Evolutionary conservation across 768 basidiomycete genomes (phyloP), one percentile per base, ranked within the genome.

Genomic region (Terana coerulea): DNA sequence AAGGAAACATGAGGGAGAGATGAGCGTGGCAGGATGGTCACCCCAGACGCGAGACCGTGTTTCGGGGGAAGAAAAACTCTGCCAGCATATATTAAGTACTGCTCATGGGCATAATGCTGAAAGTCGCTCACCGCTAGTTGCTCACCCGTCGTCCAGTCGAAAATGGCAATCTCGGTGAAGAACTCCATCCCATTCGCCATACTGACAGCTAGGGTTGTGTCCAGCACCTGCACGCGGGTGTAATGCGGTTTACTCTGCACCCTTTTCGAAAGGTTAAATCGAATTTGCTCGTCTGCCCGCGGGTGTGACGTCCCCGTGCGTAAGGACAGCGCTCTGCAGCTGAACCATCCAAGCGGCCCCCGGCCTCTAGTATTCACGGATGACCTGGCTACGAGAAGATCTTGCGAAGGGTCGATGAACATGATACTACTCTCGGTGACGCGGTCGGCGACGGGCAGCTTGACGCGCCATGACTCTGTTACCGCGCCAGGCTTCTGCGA

Each of bases 91-190:
- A 12, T 33, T 11, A 19, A 29, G 5, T 6, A 21, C 26, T 35
- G 36, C 36, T 29, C 36, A 29, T 30, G 22, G 14, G 2, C 4
- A 5, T 14, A 50, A 10, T 21, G 3, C 5, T n/a, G 19, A 9
- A n/a, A 37, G 37, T 5, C 21, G 14, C 49, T 31, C n/a, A 50
- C 49, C 8, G 37, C 49, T n/a, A 40, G 14, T 17, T 50, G 36
- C 19, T 41, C 37, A n/a, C 49, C 40, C 7, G 49, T 31, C 3
- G 36, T 39, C 49, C 49, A 50, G 29, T 50, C 37, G 40, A 50
- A 50, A 1, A 42, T 15, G 3, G 28, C 29, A 3, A 22, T 50
- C 28, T 50, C 49, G 3, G 39, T 33, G 29, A 50, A 40, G 24
- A 29, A 15, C 28, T 41, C 5, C 19, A 41, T 29, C 24, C 37